Percentiles rank a stretch among this genome's conserved stretches.
These are phyloP conservation scores for Ogataea hybrid DNA, from an alignment of 1,139 yeast genomes.

Conservation along the genomic window DNA sequence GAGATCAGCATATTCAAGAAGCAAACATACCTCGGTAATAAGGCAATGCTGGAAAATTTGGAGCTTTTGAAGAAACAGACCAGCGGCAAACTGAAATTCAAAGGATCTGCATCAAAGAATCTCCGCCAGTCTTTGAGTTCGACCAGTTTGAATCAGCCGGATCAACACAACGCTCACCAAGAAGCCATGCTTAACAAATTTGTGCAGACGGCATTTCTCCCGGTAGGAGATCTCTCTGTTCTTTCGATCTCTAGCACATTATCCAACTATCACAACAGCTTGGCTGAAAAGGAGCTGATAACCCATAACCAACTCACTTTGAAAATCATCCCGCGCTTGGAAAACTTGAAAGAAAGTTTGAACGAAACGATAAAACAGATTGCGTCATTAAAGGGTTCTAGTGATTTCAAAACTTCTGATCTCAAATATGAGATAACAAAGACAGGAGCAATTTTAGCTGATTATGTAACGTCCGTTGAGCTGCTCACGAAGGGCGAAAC, in stretches of 20 bases:
- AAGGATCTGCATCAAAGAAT: conserved; percentile 21
- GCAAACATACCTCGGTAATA: conserved; percentile 63
- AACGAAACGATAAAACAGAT: conserved; percentile 67
- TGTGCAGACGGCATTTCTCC: conserved; percentile 50
- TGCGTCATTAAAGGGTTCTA: conserved; percentile 43
- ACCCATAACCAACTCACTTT: conserved; percentile 57
- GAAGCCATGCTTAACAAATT: conserved; percentile 36
- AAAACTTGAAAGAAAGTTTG: conserved; percentile 65
- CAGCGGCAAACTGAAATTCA: conserved; percentile 32
- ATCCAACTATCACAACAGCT: conserved; percentile 43
- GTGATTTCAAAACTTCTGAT: conserved; percentile 50
- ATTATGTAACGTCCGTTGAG: conserved; percentile 42
- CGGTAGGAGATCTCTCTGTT: conserved; percentile 49
- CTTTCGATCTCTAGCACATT: conserved; percentile 47
- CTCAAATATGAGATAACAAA: conserved; percentile 52
- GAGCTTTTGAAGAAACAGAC: conserved; percentile 48
- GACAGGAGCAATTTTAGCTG: conserved; percentile 49
- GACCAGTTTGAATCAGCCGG: conserved; percentile 25
- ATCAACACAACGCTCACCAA: conserved; percentile 11
- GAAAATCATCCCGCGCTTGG: conserved; percentile 65
- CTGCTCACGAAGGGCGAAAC: conserved; percentile 33
- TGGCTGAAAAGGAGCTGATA: conserved; percentile 43
- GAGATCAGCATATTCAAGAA: conserved; percentile 66
- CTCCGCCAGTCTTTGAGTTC: conserved; percentile 26
- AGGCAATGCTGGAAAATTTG: conserved; percentile 59